Evolutionary conservation across 176 grass and related monocot genomes (phyloP).

Genomic region (Oropetium thomaeum): DNA sequence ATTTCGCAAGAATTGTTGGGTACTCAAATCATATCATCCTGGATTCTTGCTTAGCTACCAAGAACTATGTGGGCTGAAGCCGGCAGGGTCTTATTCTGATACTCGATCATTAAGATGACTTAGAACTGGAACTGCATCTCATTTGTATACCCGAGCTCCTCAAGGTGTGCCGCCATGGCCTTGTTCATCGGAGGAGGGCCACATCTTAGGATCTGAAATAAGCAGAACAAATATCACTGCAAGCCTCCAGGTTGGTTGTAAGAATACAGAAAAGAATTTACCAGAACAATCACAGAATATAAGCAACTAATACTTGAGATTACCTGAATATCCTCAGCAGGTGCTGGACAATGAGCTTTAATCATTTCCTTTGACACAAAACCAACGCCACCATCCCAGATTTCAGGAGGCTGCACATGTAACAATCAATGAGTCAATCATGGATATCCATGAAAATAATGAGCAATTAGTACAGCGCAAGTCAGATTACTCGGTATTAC

Average conservation of each 20-base stretch:
- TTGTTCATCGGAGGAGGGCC: conserved; percentile 99
- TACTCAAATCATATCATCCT: neutral
- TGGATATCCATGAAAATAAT: neutral
- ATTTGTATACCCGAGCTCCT: conserved; percentile 82
- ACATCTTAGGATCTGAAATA: conserved; percentile 79
- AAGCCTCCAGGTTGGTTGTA: neutral
- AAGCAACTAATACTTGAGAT: neutral
- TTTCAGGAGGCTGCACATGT: conserved; percentile 70
- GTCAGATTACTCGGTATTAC: neutral
- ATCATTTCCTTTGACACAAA: conserved; percentile 96
- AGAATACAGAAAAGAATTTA: neutral
- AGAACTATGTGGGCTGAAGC: neutral
- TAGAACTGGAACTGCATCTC: conserved; percentile 98
- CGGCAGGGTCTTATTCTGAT: conserved; percentile 24
- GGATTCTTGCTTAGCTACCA: conserved; percentile 11
- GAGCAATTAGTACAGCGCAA: neutral
- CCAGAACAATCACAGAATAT: neutral
- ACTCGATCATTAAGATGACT: neutral
- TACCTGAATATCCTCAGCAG: conserved; percentile 81
- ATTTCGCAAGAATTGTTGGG: neutral
- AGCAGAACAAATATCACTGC: neutral
- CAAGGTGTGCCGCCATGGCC: conserved; percentile 79
- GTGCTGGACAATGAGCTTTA: conserved; percentile 66
- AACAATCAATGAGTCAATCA: conserved; percentile 14
- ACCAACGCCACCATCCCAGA: conserved; percentile 84